Evolutionary conservation across 106 monocot species (phyloP).

Genomic region (Dioscorea dumetorum): DNA sequence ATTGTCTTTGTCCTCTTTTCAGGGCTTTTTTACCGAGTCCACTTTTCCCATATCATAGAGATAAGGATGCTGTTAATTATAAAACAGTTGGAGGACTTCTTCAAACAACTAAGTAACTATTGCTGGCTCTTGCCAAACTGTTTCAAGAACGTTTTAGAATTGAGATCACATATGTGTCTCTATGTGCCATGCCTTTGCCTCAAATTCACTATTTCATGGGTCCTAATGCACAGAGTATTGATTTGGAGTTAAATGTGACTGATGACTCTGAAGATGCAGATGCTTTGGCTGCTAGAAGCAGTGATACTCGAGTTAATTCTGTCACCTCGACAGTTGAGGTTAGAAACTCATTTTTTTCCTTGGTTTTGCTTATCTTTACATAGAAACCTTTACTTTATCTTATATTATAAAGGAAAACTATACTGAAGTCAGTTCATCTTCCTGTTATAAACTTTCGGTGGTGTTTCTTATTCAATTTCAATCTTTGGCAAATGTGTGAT

Average conservation of each 20-base stretch:
- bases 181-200: no score
- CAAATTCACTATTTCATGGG: conserved; percentile 15
- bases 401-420: conserved; percentile 41
- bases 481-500: neutral
- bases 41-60: conserved; percentile 30
- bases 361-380: conserved; percentile 40
- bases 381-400: conserved; percentile 59
- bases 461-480: neutral
- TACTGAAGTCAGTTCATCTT: conserved; percentile 42
- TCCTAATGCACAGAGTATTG: conserved; percentile 32
- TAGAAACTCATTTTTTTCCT: conserved; percentile 54
- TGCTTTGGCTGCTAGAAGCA: conserved; percentile 21
- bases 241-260: conserved; percentile 69
- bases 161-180: conserved; percentile 9
- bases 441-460: neutral
- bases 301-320: conserved; percentile 15
- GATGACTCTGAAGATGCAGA: conserved; percentile 47
- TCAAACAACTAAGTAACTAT: conserved; percentile 46
- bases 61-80: conserved; percentile 14
- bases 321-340: conserved; percentile 39
- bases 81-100: conserved; percentile 16
- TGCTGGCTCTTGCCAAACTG: conserved; percentile 41
- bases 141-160: conserved; percentile 19
- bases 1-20: conserved; percentile 36
- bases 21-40: conserved; percentile 50